Conservation (phyloP, 2,329 filamentous ascomycete species). For the Diaporthe humulicola region DNA sequence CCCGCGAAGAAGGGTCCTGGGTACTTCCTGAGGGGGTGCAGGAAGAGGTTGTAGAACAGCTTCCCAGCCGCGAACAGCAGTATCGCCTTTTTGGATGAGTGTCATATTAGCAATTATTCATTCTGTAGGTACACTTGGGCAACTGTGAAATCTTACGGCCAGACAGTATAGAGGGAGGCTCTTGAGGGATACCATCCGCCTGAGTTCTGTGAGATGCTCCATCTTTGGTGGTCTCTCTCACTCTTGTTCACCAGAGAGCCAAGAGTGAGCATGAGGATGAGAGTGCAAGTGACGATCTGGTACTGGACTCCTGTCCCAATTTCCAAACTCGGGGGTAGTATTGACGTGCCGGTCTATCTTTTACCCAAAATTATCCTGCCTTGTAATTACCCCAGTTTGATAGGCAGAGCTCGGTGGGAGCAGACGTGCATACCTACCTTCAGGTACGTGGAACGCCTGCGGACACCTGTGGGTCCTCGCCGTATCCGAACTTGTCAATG, state of each 20-base stretch:
- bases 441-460: neutral
- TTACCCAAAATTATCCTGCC: neutral
- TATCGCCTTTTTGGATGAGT: neutral
- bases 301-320: no score
- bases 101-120: neutral
- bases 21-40: slow-evolving; percentile 42
- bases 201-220: neutral
- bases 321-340: neutral
- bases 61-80: slow-evolving; percentile 9
- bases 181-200: slow-evolving; percentile 10
- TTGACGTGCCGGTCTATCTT: neutral
- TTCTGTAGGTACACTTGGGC: neutral
- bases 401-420: neutral
- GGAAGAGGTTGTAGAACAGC: slow-evolving; percentile 40
- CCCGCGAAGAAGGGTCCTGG: slow-evolving; percentile 41
- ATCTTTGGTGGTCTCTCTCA: neutral
- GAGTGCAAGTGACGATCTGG: neutral
- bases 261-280: neutral
- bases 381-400: neutral
- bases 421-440: neutral
- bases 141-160: neutral
- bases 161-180: neutral
- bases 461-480: no score
- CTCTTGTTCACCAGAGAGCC: neutral
- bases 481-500: neutral